These are phyloP conservation scores for Dianthus caryophyllus DNA, from an alignment of 148 eudicot genomes.

Conservation along the genomic window DNA sequence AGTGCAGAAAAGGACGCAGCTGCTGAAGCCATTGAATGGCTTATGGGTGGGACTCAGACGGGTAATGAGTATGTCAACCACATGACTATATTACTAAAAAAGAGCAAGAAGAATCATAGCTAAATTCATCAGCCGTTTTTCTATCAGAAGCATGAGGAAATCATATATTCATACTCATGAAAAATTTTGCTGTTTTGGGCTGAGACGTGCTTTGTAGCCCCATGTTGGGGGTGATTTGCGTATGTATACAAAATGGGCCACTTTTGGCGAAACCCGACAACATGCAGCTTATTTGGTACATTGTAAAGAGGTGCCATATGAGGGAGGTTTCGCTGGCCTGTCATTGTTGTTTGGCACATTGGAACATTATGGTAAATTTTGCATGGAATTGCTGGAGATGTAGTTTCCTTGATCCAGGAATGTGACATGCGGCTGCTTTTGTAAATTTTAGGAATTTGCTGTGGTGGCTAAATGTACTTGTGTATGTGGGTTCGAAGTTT, in stretches of 20 bases:
- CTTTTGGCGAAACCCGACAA: background rate
- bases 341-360: background rate
- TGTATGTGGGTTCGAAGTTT: constrained; percentile 9
- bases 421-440: background rate
- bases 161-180: background rate
- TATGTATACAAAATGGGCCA: background rate
- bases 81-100: constrained; percentile 74
- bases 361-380: background rate
- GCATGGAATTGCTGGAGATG: background rate
- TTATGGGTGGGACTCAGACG: constrained; percentile 49
- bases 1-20: constrained; percentile 96
- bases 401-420: background rate
- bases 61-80: constrained; percentile 54
- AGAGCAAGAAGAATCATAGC: constrained; percentile 69
- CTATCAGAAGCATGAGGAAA: background rate
- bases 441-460: background rate
- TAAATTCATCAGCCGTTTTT: constrained; percentile 10
- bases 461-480: background rate
- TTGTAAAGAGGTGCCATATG: background rate
- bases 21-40: constrained; percentile 84
- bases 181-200: background rate
- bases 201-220: too few species aligned
- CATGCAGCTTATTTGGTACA: background rate
- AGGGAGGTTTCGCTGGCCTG: background rate
- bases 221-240: too few species aligned